These are phyloP conservation scores for Suillus lakei DNA, from an alignment of 768 basidiomycete genomes.

Conservation along the genomic window DNA sequence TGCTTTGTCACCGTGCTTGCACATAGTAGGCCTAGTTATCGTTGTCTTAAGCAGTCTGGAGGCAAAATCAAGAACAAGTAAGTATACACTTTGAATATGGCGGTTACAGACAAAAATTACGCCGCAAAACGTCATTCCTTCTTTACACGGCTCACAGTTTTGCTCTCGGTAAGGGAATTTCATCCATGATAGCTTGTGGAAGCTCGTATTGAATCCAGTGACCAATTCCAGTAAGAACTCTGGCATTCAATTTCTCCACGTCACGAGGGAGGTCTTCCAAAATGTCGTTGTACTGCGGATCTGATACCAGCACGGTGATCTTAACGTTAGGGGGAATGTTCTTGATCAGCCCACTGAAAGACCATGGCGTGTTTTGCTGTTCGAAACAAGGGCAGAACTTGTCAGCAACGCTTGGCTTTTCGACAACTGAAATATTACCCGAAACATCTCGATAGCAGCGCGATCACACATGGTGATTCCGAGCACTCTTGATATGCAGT, in stretches of 20 bases:
- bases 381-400: neutral
- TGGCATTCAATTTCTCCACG: neutral
- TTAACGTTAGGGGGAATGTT: neutral
- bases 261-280: neutral
- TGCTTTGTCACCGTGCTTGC: too few species aligned
- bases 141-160: neutral
- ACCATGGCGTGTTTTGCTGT: neutral
- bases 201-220: constrained; percentile 11
- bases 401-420: neutral
- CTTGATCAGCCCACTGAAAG: neutral
- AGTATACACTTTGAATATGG: neutral
- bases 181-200: constrained; percentile 8
- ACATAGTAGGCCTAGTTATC: neutral
- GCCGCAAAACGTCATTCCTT: neutral
- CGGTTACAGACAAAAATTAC: neutral
- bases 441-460: neutral
- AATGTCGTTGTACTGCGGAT: neutral
- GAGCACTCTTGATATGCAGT: neutral
- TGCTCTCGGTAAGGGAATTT: constrained; percentile 5
- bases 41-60: neutral
- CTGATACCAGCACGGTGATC: neutral
- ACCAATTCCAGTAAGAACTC: neutral
- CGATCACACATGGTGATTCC: neutral
- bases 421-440: neutral
- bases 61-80: neutral